Evolutionary conservation across 345 rosid species (phyloP).

Genomic region (Aethionema arabicum): DNA sequence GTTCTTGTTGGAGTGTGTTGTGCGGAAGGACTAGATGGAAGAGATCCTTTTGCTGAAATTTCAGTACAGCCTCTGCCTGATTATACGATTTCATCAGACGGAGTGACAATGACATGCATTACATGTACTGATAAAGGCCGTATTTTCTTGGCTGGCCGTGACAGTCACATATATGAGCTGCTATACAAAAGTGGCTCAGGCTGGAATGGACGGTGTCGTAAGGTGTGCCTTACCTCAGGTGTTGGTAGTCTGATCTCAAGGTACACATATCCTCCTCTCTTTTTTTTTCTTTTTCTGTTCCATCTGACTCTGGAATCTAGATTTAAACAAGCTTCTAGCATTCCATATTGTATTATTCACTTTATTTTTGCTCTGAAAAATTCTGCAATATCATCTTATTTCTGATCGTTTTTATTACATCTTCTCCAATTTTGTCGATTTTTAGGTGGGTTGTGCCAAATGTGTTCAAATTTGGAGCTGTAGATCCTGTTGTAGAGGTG

Average conservation of each 20-base stretch:
- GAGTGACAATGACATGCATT: constrained; percentile 88
- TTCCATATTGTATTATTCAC: not conserved
- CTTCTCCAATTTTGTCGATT: constrained; percentile 26
- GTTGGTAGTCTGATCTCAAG: constrained; percentile 94
- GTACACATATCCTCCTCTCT: constrained; percentile 35
- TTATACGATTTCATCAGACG: constrained; percentile 85
- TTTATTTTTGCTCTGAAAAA: not conserved
- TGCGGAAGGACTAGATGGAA: constrained; percentile 73
- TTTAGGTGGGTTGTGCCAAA: constrained; percentile 97
- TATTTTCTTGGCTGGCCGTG: constrained; percentile 90
- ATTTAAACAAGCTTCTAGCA: constrained; percentile 16
- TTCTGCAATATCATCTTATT: constrained; percentile 2
- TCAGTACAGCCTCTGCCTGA: constrained; percentile 90
- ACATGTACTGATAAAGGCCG: constrained; percentile 82
- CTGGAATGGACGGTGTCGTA: constrained; percentile 88
- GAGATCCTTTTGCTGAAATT: constrained; percentile 92
- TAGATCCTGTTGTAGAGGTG: constrained; percentile 89
- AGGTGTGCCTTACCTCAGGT: constrained; percentile 92
- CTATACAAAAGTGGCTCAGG: constrained; percentile 84
- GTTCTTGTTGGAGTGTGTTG: constrained; percentile 96
- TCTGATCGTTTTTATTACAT: constrained; percentile 3
- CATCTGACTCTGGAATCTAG: constrained; percentile 15
- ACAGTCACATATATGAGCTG: constrained; percentile 89
- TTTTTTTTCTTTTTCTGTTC: constrained; percentile 4
- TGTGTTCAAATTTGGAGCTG: constrained; percentile 91